Percentiles rank a stretch among this genome's conserved stretches.
Conservation (phyloP, 2,329 filamentous ascomycete genomes). For the Colletotrichum sp. region DNA sequence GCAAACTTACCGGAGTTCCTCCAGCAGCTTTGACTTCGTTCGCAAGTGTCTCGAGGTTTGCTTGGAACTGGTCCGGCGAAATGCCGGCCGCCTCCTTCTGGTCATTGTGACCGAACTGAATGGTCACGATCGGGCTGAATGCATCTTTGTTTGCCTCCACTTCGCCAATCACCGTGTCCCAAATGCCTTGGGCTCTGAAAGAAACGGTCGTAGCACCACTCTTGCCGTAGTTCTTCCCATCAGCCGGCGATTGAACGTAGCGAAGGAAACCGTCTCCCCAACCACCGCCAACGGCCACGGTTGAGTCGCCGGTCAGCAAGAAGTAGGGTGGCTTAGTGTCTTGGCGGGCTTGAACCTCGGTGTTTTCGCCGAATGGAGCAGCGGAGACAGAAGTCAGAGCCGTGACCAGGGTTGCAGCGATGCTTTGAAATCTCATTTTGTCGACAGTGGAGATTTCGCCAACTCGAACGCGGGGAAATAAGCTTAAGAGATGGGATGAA, state of each 20-base stretch:
- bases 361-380: neutral
- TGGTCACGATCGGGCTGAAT: constrained; percentile 29
- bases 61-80: constrained; percentile 49
- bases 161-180: constrained; percentile 51
- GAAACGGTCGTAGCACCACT: constrained; percentile 62
- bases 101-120: constrained; percentile 68
- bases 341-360: neutral
- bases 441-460: neutral
- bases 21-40: constrained; percentile 46
- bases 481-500: neutral
- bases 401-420: constrained; percentile 20
- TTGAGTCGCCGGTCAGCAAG: constrained; percentile 55
- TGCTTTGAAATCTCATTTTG: neutral
- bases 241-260: constrained; percentile 50
- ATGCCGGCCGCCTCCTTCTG: constrained; percentile 56
- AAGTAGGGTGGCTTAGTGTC: constrained; percentile 43
- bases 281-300: constrained; percentile 51
- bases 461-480: neutral
- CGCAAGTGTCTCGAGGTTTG: constrained; percentile 54
- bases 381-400: constrained; percentile 25
- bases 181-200: constrained; percentile 56
- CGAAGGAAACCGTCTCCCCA: constrained; percentile 66
- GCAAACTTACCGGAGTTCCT: constrained; percentile 41
- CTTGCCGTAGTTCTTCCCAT: constrained; percentile 60
- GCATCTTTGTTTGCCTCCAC: constrained; percentile 40